These are phyloP conservation scores for Penicillium flavigenum DNA, from an alignment of 495 filamentous ascomycete species.

Conservation along the genomic window DNA sequence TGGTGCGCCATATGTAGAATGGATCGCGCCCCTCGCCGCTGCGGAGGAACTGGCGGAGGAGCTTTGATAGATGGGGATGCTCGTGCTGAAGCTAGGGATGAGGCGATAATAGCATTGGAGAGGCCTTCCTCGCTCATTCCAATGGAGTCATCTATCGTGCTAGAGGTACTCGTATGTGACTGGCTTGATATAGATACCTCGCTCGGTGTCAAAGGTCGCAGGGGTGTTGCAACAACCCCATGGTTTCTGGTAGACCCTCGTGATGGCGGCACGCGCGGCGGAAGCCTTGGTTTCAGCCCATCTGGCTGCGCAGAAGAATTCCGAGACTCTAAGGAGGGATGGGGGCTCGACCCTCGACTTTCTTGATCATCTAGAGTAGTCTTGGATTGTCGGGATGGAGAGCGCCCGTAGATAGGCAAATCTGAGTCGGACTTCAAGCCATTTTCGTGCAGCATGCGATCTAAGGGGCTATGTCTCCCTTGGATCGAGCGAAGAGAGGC, in stretches of 20 bases:
- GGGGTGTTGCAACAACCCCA: slow-evolving; percentile 9
- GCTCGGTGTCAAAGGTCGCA: slow-evolving; percentile 31
- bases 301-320: slow-evolving; percentile 18
- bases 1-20: slow-evolving; percentile 39
- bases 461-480: slow-evolving; percentile 7
- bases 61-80: slow-evolving; percentile 52
- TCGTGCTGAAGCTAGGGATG: slow-evolving; percentile 74
- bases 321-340: slow-evolving; percentile 21
- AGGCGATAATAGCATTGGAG: slow-evolving; percentile 80
- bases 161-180: slow-evolving; percentile 33
- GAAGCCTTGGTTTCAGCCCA: slow-evolving; percentile 28
- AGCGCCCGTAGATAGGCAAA: slow-evolving; percentile 3
- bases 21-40: slow-evolving; percentile 50
- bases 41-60: slow-evolving; percentile 44
- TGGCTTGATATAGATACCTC: slow-evolving; percentile 27
- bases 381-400: slow-evolving; percentile 17
- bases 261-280: slow-evolving; percentile 27
- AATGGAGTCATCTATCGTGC: slow-evolving; percentile 24
- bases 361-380: slow-evolving; percentile 13
- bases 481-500: slow-evolving; percentile 16
- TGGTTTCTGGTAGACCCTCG: slow-evolving; percentile 20
- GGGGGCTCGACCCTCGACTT: slow-evolving; percentile 15
- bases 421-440: slow-evolving; percentile 15
- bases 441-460: slow-evolving; percentile 19
- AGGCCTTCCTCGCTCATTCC: slow-evolving; percentile 51